Base-by-base conservation (phyloP, 352 stramenopile species). In the Phytophthora agathidicida region DNA sequence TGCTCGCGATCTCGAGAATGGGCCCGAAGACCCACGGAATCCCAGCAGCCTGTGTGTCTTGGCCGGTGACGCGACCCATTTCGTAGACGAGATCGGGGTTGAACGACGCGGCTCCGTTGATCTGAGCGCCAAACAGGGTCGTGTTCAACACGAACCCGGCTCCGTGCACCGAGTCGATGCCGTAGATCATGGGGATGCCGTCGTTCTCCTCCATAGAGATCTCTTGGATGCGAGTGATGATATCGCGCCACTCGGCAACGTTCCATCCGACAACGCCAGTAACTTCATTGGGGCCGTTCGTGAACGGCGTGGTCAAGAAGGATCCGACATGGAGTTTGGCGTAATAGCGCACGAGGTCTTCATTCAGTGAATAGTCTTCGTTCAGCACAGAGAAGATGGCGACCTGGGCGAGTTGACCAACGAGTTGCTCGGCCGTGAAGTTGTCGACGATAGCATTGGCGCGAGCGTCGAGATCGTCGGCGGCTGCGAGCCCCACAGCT, bases 11-110 rank as follows among this genome's bases (percentile, higher is more conserved):
- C 51, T 90, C 80, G 7, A 85, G 60, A 10, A 96, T 83, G 1
- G 91, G 91, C 17, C 69, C 74, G 62, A 97, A 98, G 2, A 98
- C 55, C 89, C 88, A 98, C 3, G 75, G 75, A 24, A 97, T 88
- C 0, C 88, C 91, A 1, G 80, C 88, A 11, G 84, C 85, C 9
- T 77, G 59, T 0, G 88, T 97, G 67, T 97, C 91, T 3, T 76
- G 69, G 19, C 70, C 86, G 8, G 78, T 84, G n/a, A 90, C 68
- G 9, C 61, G 63, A 7, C 85, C 88, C 45, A 90, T 83, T 11
- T 68, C 33, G 27, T 78, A 75, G 4, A 83, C 76, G 10, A 93
- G 35, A 0, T 75, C 71, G 1, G 70, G 61, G 63, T 96, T 94
- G 73, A 96, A 97, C 1, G 85, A 86, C 2, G 90, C 81, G 0